Conservation (phyloP, 2,329 filamentous ascomycete genomes). For the Penicillium sp. region DNA sequence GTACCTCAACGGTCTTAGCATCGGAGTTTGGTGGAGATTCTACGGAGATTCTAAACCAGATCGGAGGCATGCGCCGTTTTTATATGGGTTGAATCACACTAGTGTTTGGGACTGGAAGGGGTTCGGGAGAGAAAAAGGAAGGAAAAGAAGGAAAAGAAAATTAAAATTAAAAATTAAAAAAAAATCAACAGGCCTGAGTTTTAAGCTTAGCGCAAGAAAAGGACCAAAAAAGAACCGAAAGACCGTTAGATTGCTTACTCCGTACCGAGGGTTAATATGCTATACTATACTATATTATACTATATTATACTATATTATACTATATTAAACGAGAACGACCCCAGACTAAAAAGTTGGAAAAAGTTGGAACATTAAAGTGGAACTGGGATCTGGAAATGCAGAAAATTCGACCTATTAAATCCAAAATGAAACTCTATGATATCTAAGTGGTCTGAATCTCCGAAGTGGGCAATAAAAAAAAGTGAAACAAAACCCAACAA, state of each 20-base stretch:
- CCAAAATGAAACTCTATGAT: too few relatives aligned
- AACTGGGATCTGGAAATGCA: not conserved
- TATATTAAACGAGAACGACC: too few relatives aligned
- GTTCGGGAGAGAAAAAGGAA: not conserved
- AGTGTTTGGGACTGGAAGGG: not conserved
- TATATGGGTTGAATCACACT: not conserved
- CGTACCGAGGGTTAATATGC: not conserved
- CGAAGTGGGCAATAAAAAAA: not conserved
- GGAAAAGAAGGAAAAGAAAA: not conserved
- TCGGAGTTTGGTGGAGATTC: too few relatives aligned
- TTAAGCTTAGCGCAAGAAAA: not conserved
- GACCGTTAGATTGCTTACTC: not conserved
- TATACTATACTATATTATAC: too few relatives aligned
- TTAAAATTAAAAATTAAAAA: not conserved
- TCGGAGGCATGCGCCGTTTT: not conserved
- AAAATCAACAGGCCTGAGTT: not conserved
- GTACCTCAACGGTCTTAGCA: slow-evolving; percentile 3
- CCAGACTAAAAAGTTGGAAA: not conserved
- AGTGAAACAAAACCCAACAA: not conserved
- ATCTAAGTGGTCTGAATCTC: not conserved
- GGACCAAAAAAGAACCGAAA: not conserved
- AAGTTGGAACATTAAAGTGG: not conserved
- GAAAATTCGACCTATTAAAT: not conserved
- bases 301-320: too few relatives aligned
- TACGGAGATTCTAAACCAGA: not conserved